Evolutionary conservation across 2,329 filamentous ascomycete genomes (phyloP), one percentile per base, ranked within the genome.

Genomic region (Phaeosphaeriaceae sp.): DNA sequence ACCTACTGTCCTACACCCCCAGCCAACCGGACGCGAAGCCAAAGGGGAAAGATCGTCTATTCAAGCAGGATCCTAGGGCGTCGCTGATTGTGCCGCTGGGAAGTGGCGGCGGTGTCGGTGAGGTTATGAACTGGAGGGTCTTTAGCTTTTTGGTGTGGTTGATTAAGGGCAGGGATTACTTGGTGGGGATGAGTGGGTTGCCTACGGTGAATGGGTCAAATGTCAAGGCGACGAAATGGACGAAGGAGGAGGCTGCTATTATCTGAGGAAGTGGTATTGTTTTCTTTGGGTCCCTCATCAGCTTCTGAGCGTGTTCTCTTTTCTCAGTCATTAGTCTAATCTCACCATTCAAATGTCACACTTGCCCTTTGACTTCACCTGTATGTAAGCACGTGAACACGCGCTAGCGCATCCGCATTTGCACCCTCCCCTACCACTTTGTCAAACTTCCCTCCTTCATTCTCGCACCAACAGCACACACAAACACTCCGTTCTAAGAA

Each of bases 111-210:
- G 76, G 76, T 50, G 76, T 77, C 4, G 76, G 75, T 11, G 75
- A 64, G 5, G 19, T 72, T 0, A 77, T 79, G 63, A 79, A 79
- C 2, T 76, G 73, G 63, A 75, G 66, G 40, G 54, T 78, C 7
- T 80, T 76, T 17, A 75, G 70, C 49, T 77, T 69, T 48, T 53
- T 78, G 51, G 76, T 82, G 13, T 76, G 72, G 74, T 42, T 77
- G 58, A 51, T 78, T 13, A 82, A 82, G 69, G 72, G 76, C 19
- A 73, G 74, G 54, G 79, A 81, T 60, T 81, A 68, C 48, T 73
- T 81, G 66, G 10, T 72, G 2, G 64, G 65, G 3, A 63, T 70
- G 62, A 58, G 56, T 24, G 67, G 57, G 1, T 27, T 27, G 45
- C 20, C 59, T 9, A 54, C 64, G 24, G 46, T 60, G 27, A 57